phyloP scores from a whole-genome alignment of 108 stramenopile genomes.

The Cyclotella kingstonii region DNA sequence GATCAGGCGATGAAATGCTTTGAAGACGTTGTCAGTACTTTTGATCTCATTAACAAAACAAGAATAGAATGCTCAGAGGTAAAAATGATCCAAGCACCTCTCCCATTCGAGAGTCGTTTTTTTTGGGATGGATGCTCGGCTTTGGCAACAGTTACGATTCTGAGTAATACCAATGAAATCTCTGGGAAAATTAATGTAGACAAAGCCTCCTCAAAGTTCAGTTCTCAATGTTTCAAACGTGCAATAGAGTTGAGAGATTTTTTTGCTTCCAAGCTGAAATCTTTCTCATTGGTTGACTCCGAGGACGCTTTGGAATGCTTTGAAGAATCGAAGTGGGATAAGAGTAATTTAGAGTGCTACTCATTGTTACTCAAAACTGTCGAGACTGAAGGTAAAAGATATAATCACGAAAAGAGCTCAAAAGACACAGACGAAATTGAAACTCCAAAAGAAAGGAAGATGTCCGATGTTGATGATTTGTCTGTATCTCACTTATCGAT shows the following conservation, averaged over 20 bases:
- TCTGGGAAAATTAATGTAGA: conserved; percentile 20
- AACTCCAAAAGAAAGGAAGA: conserved; percentile 11
- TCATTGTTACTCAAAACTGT: conserved; percentile 24
- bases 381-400: conserved; percentile 25
- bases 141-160: conserved; percentile 20
- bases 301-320: conserved; percentile 23
- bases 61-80: conserved; percentile 1
- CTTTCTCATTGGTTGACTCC: conserved; percentile 11
- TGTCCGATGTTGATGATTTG: conserved; percentile 4
- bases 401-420: background rate
- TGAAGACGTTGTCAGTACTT: conserved; percentile 22
- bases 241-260: conserved; percentile 39
- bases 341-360: conserved; percentile 25
- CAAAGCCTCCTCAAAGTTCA: conserved; percentile 10
- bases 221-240: conserved; percentile 30
- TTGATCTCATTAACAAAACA: conserved; percentile 18
- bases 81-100: conserved; percentile 5
- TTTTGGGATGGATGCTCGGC: conserved; percentile 33
- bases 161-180: conserved; percentile 34
- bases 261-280: conserved; percentile 8
- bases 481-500: background rate
- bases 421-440: conserved; percentile 10
- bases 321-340: conserved; percentile 30
- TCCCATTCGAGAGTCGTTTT: conserved; percentile 16
- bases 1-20: conserved; percentile 26